Percentiles rank a stretch among this genome's conserved stretches.
Conservation (phyloP, 2,329 filamentous ascomycete genomes). For the Ophiostoma piceae region DNA sequence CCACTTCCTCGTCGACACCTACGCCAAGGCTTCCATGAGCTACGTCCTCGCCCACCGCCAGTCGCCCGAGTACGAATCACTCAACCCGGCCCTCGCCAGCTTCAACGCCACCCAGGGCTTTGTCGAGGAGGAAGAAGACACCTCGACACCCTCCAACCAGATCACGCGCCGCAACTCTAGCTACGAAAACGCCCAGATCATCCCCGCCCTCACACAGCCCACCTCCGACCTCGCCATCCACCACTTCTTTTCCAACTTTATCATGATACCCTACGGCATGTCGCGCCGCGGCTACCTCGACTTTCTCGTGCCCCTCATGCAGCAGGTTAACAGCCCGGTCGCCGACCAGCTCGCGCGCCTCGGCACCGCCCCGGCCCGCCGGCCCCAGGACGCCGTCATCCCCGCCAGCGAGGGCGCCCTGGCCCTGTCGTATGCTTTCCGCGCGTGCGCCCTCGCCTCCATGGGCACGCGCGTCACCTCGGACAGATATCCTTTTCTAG, state of each 20-base stretch:
- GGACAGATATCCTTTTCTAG: slow-evolving; percentile 34
- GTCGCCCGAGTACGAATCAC: background rate
- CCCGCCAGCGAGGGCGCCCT: background rate
- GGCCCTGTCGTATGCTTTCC: slow-evolving; percentile 50
- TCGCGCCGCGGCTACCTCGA: slow-evolving; percentile 53
- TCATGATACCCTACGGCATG: slow-evolving; percentile 50
- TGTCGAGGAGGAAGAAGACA: background rate
- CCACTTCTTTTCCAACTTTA: slow-evolving; percentile 57
- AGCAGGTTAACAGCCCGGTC: background rate
- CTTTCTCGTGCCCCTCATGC: slow-evolving; percentile 52
- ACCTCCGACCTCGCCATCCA: slow-evolving; percentile 53
- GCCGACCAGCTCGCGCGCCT: background rate
- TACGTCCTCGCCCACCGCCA: background rate
- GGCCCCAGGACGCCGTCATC: background rate
- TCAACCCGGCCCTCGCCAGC: background rate
- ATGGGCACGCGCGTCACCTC: slow-evolving; percentile 47
- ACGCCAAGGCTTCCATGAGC: background rate
- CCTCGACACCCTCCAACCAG: background rate
- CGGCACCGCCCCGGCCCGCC: background rate
- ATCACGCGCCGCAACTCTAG: background rate
- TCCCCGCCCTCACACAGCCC: slow-evolving; percentile 41
- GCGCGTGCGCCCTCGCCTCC: slow-evolving; percentile 54
- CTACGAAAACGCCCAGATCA: slow-evolving; percentile 26
- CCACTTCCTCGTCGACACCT: background rate
- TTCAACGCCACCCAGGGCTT: background rate